phyloP scores from a whole-genome alignment of 2,329 filamentous ascomycete genomes.

The Pseudopyrenochaeta lycopersici region DNA sequence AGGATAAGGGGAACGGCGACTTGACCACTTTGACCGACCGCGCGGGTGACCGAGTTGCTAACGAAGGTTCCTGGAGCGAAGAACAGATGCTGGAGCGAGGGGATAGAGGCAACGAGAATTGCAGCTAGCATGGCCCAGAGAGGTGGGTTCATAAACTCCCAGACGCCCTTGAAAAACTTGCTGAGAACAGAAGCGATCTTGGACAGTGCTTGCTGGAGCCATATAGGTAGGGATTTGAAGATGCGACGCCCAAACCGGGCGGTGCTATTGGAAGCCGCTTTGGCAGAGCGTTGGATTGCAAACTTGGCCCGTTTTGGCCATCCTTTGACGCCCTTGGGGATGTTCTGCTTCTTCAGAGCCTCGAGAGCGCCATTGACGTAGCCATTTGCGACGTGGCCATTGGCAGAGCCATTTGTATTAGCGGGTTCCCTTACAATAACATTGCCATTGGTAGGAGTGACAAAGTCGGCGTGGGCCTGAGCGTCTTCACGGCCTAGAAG shows the following conservation, averaged over 20 bases:
- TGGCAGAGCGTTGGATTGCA: constrained; percentile 26
- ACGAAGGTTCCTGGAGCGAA: constrained; percentile 90
- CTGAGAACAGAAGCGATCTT: constrained; percentile 51
- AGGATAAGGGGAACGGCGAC: constrained; percentile 96
- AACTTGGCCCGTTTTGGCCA: constrained; percentile 41
- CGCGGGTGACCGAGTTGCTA: constrained; percentile 90
- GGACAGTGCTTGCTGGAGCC: constrained; percentile 61
- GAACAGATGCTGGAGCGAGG: constrained; percentile 81
- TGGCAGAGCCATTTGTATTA: constrained; percentile 49
- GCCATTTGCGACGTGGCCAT: constrained; percentile 49
- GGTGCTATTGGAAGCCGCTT: constrained; percentile 35
- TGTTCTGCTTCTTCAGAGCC: constrained; percentile 27
- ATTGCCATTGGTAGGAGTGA: constrained; percentile 61
- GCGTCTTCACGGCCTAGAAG: constrained; percentile 41
- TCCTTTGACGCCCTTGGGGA: constrained; percentile 45
- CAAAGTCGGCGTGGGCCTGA: constrained; percentile 39
- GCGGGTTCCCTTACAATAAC: constrained; percentile 50
- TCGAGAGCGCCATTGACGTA: constrained; percentile 42
- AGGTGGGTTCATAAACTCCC: constrained; percentile 98
- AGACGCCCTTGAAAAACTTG: constrained; percentile 73
- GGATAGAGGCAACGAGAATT: constrained; percentile 90
- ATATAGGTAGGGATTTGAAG: constrained; percentile 62
- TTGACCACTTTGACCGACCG: constrained; percentile 82
- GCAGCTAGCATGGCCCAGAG: constrained; percentile 96
- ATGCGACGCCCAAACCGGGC: constrained; percentile 44